These are phyloP conservation scores for Gautieria morchelliformis DNA, from an alignment of 768 basidiomycete genomes.

Conservation along the genomic window DNA sequence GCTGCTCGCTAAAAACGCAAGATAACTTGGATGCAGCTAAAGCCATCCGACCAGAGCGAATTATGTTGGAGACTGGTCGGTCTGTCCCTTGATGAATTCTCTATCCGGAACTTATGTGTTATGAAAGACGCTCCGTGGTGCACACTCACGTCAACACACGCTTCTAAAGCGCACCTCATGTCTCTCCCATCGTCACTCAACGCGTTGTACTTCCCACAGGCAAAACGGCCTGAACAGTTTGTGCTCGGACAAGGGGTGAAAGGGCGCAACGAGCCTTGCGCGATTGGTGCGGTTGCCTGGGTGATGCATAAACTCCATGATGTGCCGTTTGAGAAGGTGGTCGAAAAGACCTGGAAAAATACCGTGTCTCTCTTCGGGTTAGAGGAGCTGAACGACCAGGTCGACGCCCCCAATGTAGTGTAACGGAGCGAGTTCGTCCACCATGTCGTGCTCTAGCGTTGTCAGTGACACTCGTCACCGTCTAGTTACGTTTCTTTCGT, in stretches of 20 bases:
- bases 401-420: not conserved
- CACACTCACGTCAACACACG: not conserved
- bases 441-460: not conserved
- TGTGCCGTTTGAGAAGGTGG: slow-evolving; percentile 42
- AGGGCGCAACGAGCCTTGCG: slow-evolving; percentile 65
- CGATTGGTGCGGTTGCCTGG: slow-evolving; percentile 65
- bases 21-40: slow-evolving; percentile 49
- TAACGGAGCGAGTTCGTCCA: not conserved
- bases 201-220: slow-evolving; percentile 39
- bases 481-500: not conserved
- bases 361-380: slow-evolving; percentile 51
- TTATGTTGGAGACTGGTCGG: slow-evolving; percentile 70
- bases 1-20: slow-evolving; percentile 67
- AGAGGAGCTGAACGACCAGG: slow-evolving; percentile 20
- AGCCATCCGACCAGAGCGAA: slow-evolving; percentile 43
- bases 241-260: slow-evolving; percentile 53
- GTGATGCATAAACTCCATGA: slow-evolving; percentile 43
- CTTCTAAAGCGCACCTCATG: slow-evolving; percentile 38
- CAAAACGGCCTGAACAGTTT: slow-evolving; percentile 50
- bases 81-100: not conserved
- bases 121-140: slow-evolving; percentile 1
- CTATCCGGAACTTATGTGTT: not conserved
- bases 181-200: slow-evolving; percentile 38
- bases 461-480: no score
- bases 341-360: slow-evolving; percentile 53